A percentile compares a stretch with the other conserved stretches of the same genome.
Conservation (phyloP, 2,329 filamentous ascomycete species). For the Pseudonectria foliicola region DNA sequence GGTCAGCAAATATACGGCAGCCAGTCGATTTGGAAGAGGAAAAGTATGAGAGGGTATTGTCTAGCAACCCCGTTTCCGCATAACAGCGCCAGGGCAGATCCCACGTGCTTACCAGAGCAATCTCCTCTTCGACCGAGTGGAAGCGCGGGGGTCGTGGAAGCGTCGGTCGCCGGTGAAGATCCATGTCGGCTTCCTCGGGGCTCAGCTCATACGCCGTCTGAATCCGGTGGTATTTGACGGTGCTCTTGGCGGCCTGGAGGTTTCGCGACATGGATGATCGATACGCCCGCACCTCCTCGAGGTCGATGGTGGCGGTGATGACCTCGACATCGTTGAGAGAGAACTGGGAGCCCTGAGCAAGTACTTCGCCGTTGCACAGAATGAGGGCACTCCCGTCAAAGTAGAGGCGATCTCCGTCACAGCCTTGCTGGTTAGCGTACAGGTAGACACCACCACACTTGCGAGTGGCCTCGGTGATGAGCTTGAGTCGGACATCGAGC, state of each 20-base stretch:
- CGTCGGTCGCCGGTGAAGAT: conserved; percentile 21
- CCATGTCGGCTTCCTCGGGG: conserved; percentile 25
- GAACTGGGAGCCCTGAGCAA: conserved; percentile 59
- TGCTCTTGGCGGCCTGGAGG: conserved; percentile 43
- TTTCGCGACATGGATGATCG: conserved; percentile 49
- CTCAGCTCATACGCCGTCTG: conserved; percentile 21
- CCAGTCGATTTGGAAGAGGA: too few relatives aligned
- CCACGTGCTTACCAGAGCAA: conserved; percentile 6
- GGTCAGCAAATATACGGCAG: too few relatives aligned
- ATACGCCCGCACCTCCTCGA: conserved; percentile 62
- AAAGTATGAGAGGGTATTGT: too few relatives aligned
- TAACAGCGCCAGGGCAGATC: too few relatives aligned
- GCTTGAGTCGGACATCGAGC: conserved; percentile 52
- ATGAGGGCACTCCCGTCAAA: conserved; percentile 52
- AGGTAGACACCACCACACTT: conserved; percentile 54
- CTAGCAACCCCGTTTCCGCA: too few relatives aligned
- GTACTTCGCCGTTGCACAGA: conserved; percentile 53
- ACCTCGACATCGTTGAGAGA: conserved; percentile 54
- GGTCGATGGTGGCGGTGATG: conserved; percentile 56
- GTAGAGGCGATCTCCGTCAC: conserved; percentile 55
- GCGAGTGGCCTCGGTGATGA: conserved; percentile 60
- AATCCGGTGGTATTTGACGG: conserved; percentile 13
- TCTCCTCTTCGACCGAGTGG: conserved; percentile 18
- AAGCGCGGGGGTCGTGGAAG: conserved; percentile 15
- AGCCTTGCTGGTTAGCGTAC: conserved; percentile 29